Conservation (phyloP, 1,284 basidiomycete genomes). For the Peniophora sp. region DNA sequence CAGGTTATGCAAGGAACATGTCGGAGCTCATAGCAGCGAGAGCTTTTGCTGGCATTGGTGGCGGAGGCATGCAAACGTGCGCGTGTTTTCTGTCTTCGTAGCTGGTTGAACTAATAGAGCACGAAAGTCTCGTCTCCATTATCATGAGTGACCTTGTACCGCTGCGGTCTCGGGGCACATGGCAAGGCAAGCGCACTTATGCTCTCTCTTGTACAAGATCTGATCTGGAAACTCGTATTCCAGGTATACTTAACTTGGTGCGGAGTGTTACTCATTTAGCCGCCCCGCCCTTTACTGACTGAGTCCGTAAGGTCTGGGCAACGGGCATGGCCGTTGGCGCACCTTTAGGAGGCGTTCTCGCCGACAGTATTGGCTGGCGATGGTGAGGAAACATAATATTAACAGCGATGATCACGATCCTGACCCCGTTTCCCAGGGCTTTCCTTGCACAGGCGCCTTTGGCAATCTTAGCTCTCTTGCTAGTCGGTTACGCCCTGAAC, state of each 20-base stretch:
- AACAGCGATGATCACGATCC: conserved; percentile 3
- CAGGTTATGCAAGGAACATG: conserved; percentile 46
- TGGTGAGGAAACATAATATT: conserved; percentile 29
- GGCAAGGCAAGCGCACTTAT: conserved; percentile 39
- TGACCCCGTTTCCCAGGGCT: conserved; percentile 26
- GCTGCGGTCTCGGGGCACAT: conserved; percentile 49
- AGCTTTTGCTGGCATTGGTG: conserved; percentile 56
- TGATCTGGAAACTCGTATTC: neutral
- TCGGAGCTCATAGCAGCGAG: conserved; percentile 45
- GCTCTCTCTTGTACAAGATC: neutral
- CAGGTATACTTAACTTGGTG: conserved; percentile 48
- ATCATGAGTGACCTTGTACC: conserved; percentile 57
- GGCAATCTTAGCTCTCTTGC: conserved; percentile 37
- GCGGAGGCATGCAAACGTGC: conserved; percentile 57
- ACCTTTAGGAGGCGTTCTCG: conserved; percentile 48
- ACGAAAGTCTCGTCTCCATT: conserved; percentile 53
- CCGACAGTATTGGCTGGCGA: conserved; percentile 55
- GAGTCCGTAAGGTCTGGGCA: conserved; percentile 23
- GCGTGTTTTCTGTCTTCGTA: conserved; percentile 13
- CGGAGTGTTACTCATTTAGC: too few species aligned
- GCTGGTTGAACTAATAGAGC: neutral
- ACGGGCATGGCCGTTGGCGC: conserved; percentile 47
- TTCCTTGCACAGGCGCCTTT: conserved; percentile 53
- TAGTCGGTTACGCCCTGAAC: conserved; percentile 40
- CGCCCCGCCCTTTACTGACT: too few species aligned